These are phyloP conservation scores for Leucocoprinus birnbaumii DNA, from an alignment of 768 basidiomycete species.

Conservation along the genomic window DNA sequence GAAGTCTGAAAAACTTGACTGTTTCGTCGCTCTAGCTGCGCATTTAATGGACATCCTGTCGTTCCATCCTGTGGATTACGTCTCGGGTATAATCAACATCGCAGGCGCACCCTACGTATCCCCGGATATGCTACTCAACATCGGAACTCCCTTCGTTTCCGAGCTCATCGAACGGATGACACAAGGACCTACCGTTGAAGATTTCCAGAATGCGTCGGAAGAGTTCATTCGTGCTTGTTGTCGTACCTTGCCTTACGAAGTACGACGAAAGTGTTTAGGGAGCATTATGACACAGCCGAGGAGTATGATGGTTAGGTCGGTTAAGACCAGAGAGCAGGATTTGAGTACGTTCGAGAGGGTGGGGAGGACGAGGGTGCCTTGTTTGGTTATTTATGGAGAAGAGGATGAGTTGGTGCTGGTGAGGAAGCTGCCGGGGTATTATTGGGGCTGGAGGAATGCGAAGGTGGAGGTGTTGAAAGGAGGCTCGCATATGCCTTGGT, in stretches of 20 bases:
- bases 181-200: neutral
- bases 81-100: conserved; percentile 1
- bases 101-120: neutral
- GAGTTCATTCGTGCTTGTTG: neutral
- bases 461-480: conserved; percentile 5
- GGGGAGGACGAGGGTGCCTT: neutral
- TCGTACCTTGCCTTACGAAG: neutral
- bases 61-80: neutral
- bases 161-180: neutral
- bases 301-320: neutral
- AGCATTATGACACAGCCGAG: conserved; percentile 2
- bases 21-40: neutral
- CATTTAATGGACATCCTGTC: conserved; percentile 3
- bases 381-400: conserved; percentile 4
- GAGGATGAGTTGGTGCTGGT: neutral
- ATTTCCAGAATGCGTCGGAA: neutral
- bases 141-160: neutral
- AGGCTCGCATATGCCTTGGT: neutral
- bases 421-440: neutral
- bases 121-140: too few relatives aligned
- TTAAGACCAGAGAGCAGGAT: neutral
- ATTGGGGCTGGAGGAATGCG: neutral
- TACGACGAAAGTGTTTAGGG: neutral
- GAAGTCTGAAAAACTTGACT: neutral
- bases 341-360: neutral